Percentiles rank a stretch among this genome's conserved stretches.
phyloP scores from a whole-genome alignment of 345 rosid species.

The Hypericum androsaemum region DNA sequence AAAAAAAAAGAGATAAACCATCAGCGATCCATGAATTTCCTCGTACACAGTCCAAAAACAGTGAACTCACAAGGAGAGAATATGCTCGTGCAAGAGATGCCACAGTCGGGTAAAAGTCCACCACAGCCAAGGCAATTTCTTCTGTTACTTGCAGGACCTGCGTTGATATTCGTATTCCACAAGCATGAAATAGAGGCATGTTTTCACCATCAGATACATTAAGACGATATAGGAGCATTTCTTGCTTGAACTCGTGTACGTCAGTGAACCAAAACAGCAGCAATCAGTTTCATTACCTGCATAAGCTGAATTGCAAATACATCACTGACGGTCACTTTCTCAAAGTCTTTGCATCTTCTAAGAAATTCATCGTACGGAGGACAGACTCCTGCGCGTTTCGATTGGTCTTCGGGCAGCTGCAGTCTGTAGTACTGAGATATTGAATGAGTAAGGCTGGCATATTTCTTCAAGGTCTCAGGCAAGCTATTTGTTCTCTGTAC shows the following conservation, averaged over 20 bases:
- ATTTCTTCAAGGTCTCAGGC: slow-evolving; percentile 68
- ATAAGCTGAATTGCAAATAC: slow-evolving; percentile 87
- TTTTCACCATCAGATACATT: too few species aligned
- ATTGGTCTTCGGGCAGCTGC: slow-evolving; percentile 24
- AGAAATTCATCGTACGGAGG: slow-evolving; percentile 55
- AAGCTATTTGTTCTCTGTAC: slow-evolving; percentile 66
- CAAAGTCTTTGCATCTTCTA: slow-evolving; percentile 63
- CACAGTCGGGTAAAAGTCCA: slow-evolving; percentile 74
- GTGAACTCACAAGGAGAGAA: slow-evolving; percentile 63
- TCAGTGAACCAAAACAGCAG: background rate
- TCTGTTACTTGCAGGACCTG: slow-evolving; percentile 88
- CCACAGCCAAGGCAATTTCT: slow-evolving; percentile 60
- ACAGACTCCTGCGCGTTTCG: slow-evolving; percentile 29
- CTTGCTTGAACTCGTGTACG: background rate
- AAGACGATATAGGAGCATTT: too few species aligned
- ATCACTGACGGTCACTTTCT: slow-evolving; percentile 74
- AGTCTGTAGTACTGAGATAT: slow-evolving; percentile 50
- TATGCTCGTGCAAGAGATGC: slow-evolving; percentile 73
- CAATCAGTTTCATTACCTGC: slow-evolving; percentile 51
- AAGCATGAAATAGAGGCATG: too few species aligned
- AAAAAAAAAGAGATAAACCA: background rate
- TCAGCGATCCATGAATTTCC: background rate
- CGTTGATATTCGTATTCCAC: background rate
- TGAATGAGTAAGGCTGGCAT: slow-evolving; percentile 60
- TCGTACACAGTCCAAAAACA: slow-evolving; percentile 1